Evolutionary conservation across 2,329 filamentous ascomycete species (phyloP).

Genomic region (Penicillium sp.): DNA sequence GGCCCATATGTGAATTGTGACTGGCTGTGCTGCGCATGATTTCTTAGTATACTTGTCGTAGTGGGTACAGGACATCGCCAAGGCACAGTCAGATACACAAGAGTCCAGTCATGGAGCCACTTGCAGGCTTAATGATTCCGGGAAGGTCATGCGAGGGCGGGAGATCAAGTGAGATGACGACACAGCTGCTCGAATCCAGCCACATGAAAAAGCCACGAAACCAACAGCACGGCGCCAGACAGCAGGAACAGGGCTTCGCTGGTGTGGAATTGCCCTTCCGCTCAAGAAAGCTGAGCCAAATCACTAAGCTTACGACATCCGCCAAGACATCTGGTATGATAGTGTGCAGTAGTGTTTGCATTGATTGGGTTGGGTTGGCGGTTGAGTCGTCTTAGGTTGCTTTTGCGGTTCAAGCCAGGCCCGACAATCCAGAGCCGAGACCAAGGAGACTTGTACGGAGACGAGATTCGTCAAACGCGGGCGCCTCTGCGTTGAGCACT

Average conservation of each 20-base stretch:
- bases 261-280: not conserved
- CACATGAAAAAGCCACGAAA: not conserved
- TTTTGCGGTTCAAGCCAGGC: not conserved
- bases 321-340: not conserved
- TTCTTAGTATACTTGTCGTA: slow-evolving; percentile 14
- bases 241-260: not conserved
- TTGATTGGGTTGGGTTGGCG: not conserved
- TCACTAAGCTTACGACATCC: not conserved
- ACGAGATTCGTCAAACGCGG: not conserved
- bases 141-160: not conserved
- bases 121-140: not conserved
- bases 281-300: not conserved
- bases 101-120: not conserved
- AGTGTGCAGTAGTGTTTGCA: slow-evolving; percentile 1
- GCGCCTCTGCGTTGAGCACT: not conserved
- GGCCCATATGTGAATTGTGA: not conserved
- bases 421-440: not conserved
- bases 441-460: not conserved
- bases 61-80: not conserved
- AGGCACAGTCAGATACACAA: not conserved
- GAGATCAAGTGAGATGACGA: not conserved
- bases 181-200: not conserved
- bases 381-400: not conserved
- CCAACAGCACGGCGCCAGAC: not conserved
- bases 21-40: slow-evolving; percentile 3